Evolutionary conservation across 2,329 filamentous ascomycete genomes (phyloP).

Genomic region (Venturia effusa): DNA sequence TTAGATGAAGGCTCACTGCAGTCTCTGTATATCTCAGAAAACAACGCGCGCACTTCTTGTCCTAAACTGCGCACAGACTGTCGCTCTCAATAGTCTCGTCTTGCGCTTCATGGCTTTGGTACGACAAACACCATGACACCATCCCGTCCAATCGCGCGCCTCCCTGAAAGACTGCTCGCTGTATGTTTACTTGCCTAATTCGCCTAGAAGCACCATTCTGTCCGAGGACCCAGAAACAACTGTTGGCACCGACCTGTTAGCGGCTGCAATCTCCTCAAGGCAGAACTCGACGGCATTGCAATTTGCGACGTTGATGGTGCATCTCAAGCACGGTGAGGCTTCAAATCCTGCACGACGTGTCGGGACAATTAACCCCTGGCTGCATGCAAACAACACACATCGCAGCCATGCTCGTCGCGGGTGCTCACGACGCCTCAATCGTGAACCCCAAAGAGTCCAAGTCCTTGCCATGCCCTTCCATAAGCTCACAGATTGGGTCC

Average conservation of each 20-base stretch:
- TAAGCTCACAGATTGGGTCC: background rate
- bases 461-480: no score
- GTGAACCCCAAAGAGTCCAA: no score
- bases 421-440: no score
- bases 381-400: background rate
- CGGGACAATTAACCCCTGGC: background rate
- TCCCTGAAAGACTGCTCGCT: conserved; percentile 8
- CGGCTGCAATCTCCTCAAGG: background rate
- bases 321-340: background rate
- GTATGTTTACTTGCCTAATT: conserved; percentile 51
- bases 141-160: background rate
- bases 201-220: conserved; percentile 71
- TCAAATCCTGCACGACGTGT: conserved; percentile 2
- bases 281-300: background rate
- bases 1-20: background rate
- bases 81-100: background rate
- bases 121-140: background rate
- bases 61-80: background rate
- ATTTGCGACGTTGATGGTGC: conserved; percentile 1
- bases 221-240: conserved; percentile 88
- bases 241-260: conserved; percentile 25
- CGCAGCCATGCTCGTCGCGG: background rate
- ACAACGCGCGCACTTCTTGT: background rate
- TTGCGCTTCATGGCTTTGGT: background rate
- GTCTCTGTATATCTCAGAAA: background rate